A percentile compares a stretch with the other conserved stretches of the same genome.
Conservation (phyloP, 1,284 basidiomycete genomes). For the Ganoderma multipileum region DNA sequence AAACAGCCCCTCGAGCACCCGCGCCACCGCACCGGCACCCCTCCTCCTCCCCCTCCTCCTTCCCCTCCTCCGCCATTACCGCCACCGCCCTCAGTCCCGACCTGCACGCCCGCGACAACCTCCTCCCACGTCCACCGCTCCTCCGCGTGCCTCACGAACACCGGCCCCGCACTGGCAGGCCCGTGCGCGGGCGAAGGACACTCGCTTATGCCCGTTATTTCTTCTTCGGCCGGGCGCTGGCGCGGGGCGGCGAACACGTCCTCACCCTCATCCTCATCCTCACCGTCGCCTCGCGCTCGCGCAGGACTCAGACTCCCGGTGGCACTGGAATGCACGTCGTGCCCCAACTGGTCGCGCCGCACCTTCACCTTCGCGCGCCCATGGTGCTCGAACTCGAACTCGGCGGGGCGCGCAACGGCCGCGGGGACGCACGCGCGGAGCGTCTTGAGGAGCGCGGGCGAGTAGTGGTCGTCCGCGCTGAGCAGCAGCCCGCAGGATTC, state of each 20-base stretch:
- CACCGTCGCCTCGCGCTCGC: slow-evolving; percentile 8
- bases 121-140: slow-evolving; percentile 72
- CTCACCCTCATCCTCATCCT: not conserved
- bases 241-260: slow-evolving; percentile 16
- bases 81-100: slow-evolving; percentile 47
- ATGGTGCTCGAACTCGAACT: slow-evolving; percentile 7
- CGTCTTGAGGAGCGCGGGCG: slow-evolving; percentile 26
- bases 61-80: slow-evolving; percentile 37
- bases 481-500: slow-evolving; percentile 31
- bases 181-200: slow-evolving; percentile 63
- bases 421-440: slow-evolving; percentile 37
- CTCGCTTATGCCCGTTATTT: slow-evolving; percentile 42
- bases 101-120: slow-evolving; percentile 55
- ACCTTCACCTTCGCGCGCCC: slow-evolving; percentile 20
- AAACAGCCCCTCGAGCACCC: slow-evolving; percentile 71
- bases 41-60: slow-evolving; percentile 30
- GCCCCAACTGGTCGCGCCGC: not conserved
- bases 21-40: slow-evolving; percentile 71
- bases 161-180: slow-evolving; percentile 29
- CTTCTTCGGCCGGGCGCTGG: slow-evolving; percentile 8
- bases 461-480: slow-evolving; percentile 22
- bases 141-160: slow-evolving; percentile 66
- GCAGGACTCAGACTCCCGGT: no score
- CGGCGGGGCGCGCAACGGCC: slow-evolving; percentile 34
- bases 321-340: slow-evolving; percentile 16